A percentile compares a stretch with the other conserved stretches of the same genome.
These are phyloP conservation scores for Gliomastix tumulicola DNA, from an alignment of 2,329 filamentous ascomycete genomes.

Conservation along the genomic window DNA sequence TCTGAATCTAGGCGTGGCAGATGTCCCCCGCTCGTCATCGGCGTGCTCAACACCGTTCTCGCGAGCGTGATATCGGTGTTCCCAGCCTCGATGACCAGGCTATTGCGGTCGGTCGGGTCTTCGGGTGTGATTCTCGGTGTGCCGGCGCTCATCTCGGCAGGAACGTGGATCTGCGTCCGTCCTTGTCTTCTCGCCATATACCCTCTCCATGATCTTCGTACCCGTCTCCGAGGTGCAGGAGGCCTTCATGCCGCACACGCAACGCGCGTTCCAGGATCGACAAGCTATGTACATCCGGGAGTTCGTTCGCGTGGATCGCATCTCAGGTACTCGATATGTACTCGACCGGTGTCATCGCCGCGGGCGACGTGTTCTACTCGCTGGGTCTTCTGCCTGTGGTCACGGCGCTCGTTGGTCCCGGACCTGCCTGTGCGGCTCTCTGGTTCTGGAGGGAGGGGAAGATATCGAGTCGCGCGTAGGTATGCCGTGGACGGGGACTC, in stretches of 20 bases:
- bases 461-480: no score
- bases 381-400: neutral
- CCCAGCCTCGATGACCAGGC: neutral
- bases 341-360: neutral
- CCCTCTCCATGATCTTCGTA: neutral
- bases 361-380: neutral
- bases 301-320: neutral
- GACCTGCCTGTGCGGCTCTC: neutral
- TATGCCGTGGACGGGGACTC: no score
- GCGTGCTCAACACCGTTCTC: neutral
- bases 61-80: neutral
- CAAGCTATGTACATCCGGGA: neutral
- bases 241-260: neutral
- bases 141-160: neutral
- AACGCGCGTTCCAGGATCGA: neutral
- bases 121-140: neutral
- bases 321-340: neutral
- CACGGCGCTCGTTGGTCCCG: neutral
- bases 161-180: neutral
- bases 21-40: neutral
- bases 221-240: neutral
- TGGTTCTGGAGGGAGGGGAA: neutral
- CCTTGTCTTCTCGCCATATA: neutral
- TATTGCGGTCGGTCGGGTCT: neutral
- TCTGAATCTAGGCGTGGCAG: neutral